Conservation (phyloP, 2,329 filamentous ascomycete genomes). For the Beauveria brongniartii region DNA sequence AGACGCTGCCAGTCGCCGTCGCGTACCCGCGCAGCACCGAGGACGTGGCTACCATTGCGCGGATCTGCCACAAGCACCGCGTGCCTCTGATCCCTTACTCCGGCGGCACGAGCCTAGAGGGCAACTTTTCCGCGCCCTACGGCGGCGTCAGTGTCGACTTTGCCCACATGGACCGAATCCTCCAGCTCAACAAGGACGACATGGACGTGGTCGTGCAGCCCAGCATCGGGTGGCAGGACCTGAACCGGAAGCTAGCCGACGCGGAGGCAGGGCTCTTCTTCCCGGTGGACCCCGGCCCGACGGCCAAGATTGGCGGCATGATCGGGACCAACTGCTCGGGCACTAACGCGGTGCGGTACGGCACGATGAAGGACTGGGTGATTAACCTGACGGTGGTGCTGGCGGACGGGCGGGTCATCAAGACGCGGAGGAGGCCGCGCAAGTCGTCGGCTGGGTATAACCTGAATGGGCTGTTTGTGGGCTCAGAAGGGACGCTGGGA, state of each 20-base stretch:
- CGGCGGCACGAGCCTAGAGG: conserved; percentile 79
- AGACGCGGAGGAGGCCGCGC: conserved; percentile 67
- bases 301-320: conserved; percentile 75
- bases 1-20: conserved; percentile 54
- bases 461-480: conserved; percentile 70
- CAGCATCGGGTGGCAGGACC: conserved; percentile 81
- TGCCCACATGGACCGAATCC: conserved; percentile 72
- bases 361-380: conserved; percentile 85
- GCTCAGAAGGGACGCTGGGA: conserved; percentile 73
- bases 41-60: conserved; percentile 51
- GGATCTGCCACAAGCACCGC: conserved; percentile 68
- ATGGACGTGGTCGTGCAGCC: conserved; percentile 93
- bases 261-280: conserved; percentile 76
- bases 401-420: conserved; percentile 70
- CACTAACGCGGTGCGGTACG: conserved; percentile 73
- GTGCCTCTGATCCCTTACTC: conserved; percentile 84
- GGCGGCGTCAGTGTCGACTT: conserved; percentile 90
- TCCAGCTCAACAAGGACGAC: conserved; percentile 74
- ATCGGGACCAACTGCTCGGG: conserved; percentile 71
- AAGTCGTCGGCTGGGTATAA: conserved; percentile 83
- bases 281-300: conserved; percentile 73
- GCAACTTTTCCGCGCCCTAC: conserved; percentile 79
- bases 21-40: conserved; percentile 54
- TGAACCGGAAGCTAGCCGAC: conserved; percentile 65
- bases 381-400: conserved; percentile 76